Evolutionary conservation across 257 asterid species (phyloP), one percentile per base, ranked within the genome.

Genomic region (Fraxinus americana): DNA sequence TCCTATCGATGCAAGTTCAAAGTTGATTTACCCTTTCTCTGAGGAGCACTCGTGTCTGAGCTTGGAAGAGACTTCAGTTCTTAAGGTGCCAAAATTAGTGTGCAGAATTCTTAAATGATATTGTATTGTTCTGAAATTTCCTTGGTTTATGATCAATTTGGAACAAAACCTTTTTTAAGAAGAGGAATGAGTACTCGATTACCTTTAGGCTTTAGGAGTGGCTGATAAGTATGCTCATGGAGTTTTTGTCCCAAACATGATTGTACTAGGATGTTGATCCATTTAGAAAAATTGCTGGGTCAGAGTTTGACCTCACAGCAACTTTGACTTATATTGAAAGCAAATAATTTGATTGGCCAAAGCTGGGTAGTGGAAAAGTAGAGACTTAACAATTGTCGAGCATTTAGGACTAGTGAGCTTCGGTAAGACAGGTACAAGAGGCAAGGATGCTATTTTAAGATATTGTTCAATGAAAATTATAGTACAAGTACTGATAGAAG

Each of bases 1-100:
- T 78, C 89, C 96, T 36, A 39, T 72, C 30, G 86, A 87, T 77
- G 92, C 86, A 85, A 87, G 84, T 80, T 89, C 98, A 7, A 90
- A 83, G 79, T 65, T 91, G 86, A 38, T 92, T 17, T 89, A 90
- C 77, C 99, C 98, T 32, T 95, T 91, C 76, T 89, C 99, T 16
- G 89, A 91, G 68, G 94, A 89, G 70, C 97, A 95, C 77, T 87
- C 96, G 7, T 65, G 52, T 66, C 83, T 89, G 77, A 82, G 82
- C 72, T 80, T 95, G 93, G 90, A 89, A 57, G 77, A 85, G 25
- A 82, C 89, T 14, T 82, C 91, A 30, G 39, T 90, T 74, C 84
- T 82, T 74, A 80, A 92, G 97, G 99, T 94, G 73, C 77, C 74
- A 13, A 73, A 16, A 34, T 74, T 59, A n/a, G 30, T 27, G 17